phyloP scores from a whole-genome alignment of 345 rosid species.

The Populus alba region DNA sequence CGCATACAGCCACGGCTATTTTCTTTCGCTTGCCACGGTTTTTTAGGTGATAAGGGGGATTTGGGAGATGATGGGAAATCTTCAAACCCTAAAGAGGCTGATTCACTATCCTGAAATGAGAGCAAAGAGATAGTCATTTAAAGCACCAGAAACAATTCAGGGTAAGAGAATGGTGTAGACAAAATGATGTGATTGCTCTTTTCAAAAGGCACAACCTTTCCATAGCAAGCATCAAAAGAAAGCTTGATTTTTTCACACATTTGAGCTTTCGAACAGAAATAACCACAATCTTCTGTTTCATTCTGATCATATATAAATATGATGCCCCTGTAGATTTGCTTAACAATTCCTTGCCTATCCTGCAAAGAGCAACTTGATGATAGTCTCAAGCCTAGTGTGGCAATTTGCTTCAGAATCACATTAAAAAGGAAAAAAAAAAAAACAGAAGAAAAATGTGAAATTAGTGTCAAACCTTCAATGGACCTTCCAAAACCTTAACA shows the following conservation, averaged over 20 bases:
- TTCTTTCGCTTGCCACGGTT: conserved; percentile 56
- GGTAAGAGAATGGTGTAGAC: neutral
- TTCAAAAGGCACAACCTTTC: conserved; percentile 49
- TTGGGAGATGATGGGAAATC: conserved; percentile 71
- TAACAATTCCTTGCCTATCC: conserved; percentile 86
- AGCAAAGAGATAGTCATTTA: conserved; percentile 8
- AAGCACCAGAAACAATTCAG: neutral
- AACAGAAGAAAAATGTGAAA: conserved; percentile 9
- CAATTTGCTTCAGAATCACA: neutral
- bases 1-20: conserved; percentile 56
- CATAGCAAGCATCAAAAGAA: conserved; percentile 36
- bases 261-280: conserved; percentile 72
- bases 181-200: neutral
- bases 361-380: conserved; percentile 32
- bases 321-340: conserved; percentile 80
- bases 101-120: conserved; percentile 53
- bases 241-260: conserved; percentile 73
- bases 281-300: conserved; percentile 80
- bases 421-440: neutral
- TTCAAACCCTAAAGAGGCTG: conserved; percentile 49
- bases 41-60: conserved; percentile 68
- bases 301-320: conserved; percentile 64
- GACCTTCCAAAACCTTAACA: conserved; percentile 78
- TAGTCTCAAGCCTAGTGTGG: neutral
- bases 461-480: conserved; percentile 53